Evolutionary conservation across 768 basidiomycete genomes (phyloP), one percentile per base, ranked within the genome.

Genomic region (Lactifluus hygrophoroides): DNA sequence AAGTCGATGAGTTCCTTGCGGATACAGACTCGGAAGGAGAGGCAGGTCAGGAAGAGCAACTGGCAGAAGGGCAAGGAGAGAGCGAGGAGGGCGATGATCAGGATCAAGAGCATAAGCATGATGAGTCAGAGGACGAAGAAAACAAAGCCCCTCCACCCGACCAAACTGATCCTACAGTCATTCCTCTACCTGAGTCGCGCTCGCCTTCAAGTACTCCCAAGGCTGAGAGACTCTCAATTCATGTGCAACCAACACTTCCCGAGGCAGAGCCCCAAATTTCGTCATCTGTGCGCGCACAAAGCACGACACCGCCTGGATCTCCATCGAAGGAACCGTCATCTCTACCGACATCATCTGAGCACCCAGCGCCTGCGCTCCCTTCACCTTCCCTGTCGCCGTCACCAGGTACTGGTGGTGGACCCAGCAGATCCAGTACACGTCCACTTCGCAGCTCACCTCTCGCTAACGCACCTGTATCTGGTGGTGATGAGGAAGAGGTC

Each of bases 391-490:
- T 72, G 3, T 60, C 69, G 1, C 52, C 52, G 19, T 67, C 75
- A 1, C 75, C 80, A 21, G 70, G 74, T 3, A 68, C 84, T 32
- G 76, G 77, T 23, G 67, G 79, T 17, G 81, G 82, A 34, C 75
- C 79, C 19, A 81, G 83, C 19, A 76, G 85, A 38, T 82, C 82
- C 1, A 83, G 78, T 47, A 78, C 86, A 8, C 80, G 84, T 7
- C 88, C 88, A 0, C 70, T 76, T 3, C 81, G 86, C n/a, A 90
- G 89, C 63, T 90, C 89, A 3, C 89, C 89, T 1, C 73, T 90
- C 49, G 84, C 88, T 4, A 81, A 70, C 56, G 74, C 76, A 5
- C 52, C 73, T 73, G 55, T 80, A 75, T 61, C 63, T 25, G 58
- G 73, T 64, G 78, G 78, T 16, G 80, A 80, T 9, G 73, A 73